A percentile compares a stretch with the other conserved stretches of the same genome.
These are phyloP conservation scores for Tetrapisispora fleetii DNA, from an alignment of 805 yeast genomes.

Conservation along the genomic window DNA sequence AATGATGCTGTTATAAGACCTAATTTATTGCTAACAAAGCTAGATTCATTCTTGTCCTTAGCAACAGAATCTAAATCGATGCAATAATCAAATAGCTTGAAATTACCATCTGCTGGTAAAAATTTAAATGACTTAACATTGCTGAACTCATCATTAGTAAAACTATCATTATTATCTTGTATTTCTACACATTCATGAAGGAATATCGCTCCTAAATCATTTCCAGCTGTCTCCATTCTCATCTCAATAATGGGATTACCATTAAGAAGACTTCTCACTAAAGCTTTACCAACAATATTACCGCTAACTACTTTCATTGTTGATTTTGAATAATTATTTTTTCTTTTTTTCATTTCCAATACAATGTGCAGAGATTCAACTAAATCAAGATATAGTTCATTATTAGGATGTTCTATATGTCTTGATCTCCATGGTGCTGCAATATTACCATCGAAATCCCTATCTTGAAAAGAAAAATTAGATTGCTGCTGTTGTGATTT, in stretches of 20 bases:
- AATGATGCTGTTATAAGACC: slow-evolving; percentile 27
- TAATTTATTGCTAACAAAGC: not conserved
- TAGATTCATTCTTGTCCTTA: slow-evolving; percentile 1
- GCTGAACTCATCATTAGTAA: not conserved
- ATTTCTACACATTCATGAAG: slow-evolving; percentile 63
- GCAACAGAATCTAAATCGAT: slow-evolving; percentile 36
- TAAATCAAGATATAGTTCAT: slow-evolving; percentile 81
- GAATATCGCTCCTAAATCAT: slow-evolving; percentile 45
- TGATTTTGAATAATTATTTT: not conserved
- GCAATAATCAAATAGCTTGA: slow-evolving; percentile 51
- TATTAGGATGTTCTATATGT: slow-evolving; percentile 60
- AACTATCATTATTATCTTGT: slow-evolving; percentile 2
- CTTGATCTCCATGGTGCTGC: slow-evolving; percentile 70
- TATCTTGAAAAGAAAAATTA: not conserved
- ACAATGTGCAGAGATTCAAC: slow-evolving; percentile 55
- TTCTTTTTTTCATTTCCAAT: slow-evolving; percentile 18
- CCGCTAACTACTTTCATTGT: slow-evolving; percentile 14
- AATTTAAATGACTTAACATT: slow-evolving; percentile 37
- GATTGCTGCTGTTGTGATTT: slow-evolving; percentile 2
- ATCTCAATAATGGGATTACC: slow-evolving; percentile 69
- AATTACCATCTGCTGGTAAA: slow-evolving; percentile 82
- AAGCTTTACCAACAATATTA: slow-evolving; percentile 52
- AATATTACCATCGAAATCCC: slow-evolving; percentile 7
- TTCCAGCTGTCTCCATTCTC: slow-evolving; percentile 38
- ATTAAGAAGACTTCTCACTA: slow-evolving; percentile 57